phyloP scores from a whole-genome alignment of 768 basidiomycete species.

The Amanita rubescens region DNA sequence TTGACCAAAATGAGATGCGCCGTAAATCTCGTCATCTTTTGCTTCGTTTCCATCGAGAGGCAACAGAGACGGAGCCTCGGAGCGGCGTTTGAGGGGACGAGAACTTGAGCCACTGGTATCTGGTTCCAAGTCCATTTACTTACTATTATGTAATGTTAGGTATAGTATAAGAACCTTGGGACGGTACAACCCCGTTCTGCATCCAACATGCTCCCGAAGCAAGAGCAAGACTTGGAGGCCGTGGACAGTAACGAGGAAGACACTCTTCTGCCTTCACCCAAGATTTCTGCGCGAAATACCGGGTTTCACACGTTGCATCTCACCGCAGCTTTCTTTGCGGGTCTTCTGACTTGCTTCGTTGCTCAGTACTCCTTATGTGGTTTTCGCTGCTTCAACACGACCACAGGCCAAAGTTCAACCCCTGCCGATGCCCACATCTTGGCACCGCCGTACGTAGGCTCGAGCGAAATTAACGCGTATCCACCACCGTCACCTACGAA shows the following conservation, averaged over 20 bases:
- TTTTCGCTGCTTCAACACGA: conserved; percentile 28
- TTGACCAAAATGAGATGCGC: conserved; percentile 71
- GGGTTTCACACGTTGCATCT: conserved; percentile 33
- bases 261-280: conserved; percentile 20
- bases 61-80: neutral
- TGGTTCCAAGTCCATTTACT: neutral
- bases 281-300: conserved; percentile 12
- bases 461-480: conserved; percentile 59
- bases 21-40: conserved; percentile 51
- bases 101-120: neutral
- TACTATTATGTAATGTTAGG: neutral
- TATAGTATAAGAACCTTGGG: neutral
- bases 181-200: neutral
- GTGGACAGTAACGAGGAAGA: conserved; percentile 19
- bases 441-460: conserved; percentile 66
- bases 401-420: conserved; percentile 6
- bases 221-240: conserved; percentile 5
- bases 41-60: conserved; percentile 9
- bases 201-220: conserved; percentile 1
- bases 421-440: conserved; percentile 23
- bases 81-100: neutral
- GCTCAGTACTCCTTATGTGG: conserved; percentile 43
- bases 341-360: conserved; percentile 41
- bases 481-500: conserved; percentile 75
- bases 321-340: conserved; percentile 44